A percentile compares a stretch with the other conserved stretches of the same genome.
These are phyloP conservation scores for Choanephora cucurbitarum DNA, from an alignment of 371 early-diverging fungal genomes.

Conservation along the genomic window DNA sequence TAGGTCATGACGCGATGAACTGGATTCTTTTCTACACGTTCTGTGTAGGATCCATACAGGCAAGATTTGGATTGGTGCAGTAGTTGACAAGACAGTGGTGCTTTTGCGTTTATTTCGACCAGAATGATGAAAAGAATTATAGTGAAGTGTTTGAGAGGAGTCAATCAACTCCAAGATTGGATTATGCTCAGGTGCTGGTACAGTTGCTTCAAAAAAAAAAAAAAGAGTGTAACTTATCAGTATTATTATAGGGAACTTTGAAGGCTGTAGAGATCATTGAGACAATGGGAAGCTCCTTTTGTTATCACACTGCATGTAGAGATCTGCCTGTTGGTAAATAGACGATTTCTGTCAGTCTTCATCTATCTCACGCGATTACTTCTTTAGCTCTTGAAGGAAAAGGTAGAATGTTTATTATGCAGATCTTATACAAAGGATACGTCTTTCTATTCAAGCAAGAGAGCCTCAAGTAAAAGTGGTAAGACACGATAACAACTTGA, in stretches of 20 bases:
- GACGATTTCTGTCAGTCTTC: background rate
- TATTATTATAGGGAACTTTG: slow-evolving; percentile 13
- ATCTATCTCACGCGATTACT: background rate
- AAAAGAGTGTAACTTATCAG: too few species aligned
- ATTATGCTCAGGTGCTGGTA: slow-evolving; percentile 18
- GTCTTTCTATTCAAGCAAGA: slow-evolving; percentile 4
- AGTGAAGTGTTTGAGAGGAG: slow-evolving; percentile 5
- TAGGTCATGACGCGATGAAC: background rate
- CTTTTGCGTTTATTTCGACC: slow-evolving; percentile 15
- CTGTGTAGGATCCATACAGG: background rate
- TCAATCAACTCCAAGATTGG: slow-evolving; percentile 11
- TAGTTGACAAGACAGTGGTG: slow-evolving; percentile 8
- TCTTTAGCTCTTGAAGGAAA: slow-evolving; percentile 13
- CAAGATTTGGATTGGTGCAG: slow-evolving; percentile 23
- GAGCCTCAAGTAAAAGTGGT: slow-evolving; percentile 13
- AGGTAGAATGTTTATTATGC: background rate
- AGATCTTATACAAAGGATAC: slow-evolving; percentile 2
- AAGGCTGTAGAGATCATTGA: slow-evolving; percentile 8
- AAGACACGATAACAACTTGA: background rate
- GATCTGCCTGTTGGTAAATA: slow-evolving; percentile 19
- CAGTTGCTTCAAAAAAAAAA: background rate
- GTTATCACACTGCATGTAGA: slow-evolving; percentile 17
- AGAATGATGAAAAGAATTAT: slow-evolving; percentile 14
- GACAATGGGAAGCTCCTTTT: background rate
- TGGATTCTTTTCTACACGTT: too few species aligned